Base-by-base conservation (phyloP, 176 grass and related monocot species). In the Typha latifolia region DNA sequence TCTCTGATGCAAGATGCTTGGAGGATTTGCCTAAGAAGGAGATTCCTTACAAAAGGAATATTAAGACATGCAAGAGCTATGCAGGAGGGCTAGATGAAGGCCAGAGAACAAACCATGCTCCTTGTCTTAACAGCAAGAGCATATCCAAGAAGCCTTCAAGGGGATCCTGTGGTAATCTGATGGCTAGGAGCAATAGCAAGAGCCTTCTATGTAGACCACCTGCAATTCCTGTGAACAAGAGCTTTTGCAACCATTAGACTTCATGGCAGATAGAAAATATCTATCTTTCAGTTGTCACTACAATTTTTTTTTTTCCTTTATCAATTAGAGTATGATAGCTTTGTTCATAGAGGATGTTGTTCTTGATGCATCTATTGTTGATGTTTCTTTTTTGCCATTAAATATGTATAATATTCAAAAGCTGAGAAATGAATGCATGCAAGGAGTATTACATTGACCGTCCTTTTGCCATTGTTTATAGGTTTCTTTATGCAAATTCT, bases 21-120 rank as follows among this genome's bases (percentile, higher is more conserved):
- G 85, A 88, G 21, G 92, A 96, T 67, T 68, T 96, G 15, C 84
- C 77, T 21, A 96, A 91, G 72, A 83, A 72, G 47, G 79, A 69
- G 71, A 82, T 8, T 0, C 85, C 87, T 0, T 73, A 63, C 67
- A 88, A 80, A 72, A 84, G 49, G 15, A 83, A 70, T 70, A 77
- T 88, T 15, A 91, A 84, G 43, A 2, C 82, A 57, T 83, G 69
- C 67, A 81, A 31, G 65, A 86, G 80, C 61, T 71, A 65, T n/a
- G 73, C 84, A 11, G 69, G 61, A 62, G 75, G 75, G 7, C 73
- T 84, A 8, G 85, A 85, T 16, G 77, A 50, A 12, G 67, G 43
- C 23, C 87, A 90, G 65, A 31, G 32, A 29, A 68, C 48, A 14
- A 64, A 72, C 9, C 72, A 63, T 47, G 50, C 43, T n/a, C 20